Conservation (phyloP, 768 basidiomycete species). For the Phlegmacium glaucopus region DNA sequence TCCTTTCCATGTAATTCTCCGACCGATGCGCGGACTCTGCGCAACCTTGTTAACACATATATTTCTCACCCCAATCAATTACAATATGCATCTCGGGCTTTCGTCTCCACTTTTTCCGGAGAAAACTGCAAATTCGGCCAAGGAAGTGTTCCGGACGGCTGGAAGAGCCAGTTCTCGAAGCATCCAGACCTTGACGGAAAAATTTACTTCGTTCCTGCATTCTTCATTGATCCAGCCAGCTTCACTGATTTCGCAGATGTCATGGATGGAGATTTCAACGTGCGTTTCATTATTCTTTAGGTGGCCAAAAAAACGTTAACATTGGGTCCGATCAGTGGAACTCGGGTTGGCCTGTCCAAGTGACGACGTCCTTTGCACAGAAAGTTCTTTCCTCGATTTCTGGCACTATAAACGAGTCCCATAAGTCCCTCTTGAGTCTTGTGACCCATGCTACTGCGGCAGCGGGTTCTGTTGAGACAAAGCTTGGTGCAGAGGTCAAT, state of each 20-base stretch:
- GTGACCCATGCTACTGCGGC: slow-evolving; percentile 11
- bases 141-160: slow-evolving; percentile 45
- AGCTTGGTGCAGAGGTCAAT: slow-evolving; percentile 14
- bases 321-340: slow-evolving; percentile 57
- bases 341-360: slow-evolving; percentile 70
- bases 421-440: slow-evolving; percentile 6
- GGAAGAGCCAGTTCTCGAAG: slow-evolving; percentile 52
- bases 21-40: slow-evolving; percentile 46
- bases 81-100: slow-evolving; percentile 37
- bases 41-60: slow-evolving; percentile 52
- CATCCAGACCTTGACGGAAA: slow-evolving; percentile 42
- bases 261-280: slow-evolving; percentile 60
- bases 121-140: slow-evolving; percentile 68
- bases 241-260: slow-evolving; percentile 44
- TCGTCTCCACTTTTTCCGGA: slow-evolving; percentile 73
- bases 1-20: slow-evolving; percentile 50
- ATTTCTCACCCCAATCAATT: slow-evolving; percentile 59
- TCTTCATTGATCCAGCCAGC: slow-evolving; percentile 55
- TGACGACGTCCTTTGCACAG: slow-evolving; percentile 42
- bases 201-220: slow-evolving; percentile 66
- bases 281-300: slow-evolving; percentile 24
- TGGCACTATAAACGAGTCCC: slow-evolving; percentile 6
- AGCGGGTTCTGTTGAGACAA: slow-evolving; percentile 9
- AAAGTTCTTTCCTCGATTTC: slow-evolving; percentile 19
- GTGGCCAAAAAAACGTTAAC: slow-evolving; percentile 1